Conservation (phyloP, 345 rosid species). For the Zanthoxylum bungeanum region DNA sequence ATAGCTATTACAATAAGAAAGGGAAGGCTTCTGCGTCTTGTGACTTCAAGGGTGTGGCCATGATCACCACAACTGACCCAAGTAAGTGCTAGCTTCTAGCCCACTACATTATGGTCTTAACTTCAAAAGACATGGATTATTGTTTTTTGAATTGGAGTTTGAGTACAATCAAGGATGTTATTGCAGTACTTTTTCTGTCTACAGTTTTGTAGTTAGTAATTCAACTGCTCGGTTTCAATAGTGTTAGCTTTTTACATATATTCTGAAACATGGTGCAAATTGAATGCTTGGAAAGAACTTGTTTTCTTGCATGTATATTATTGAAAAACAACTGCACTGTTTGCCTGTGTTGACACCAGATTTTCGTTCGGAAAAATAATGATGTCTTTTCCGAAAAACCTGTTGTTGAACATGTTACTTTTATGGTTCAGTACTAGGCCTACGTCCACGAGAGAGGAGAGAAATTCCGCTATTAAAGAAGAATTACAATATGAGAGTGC, state of each 20-base stretch:
- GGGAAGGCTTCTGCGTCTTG: slow-evolving; percentile 77
- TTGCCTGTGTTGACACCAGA: too few species aligned
- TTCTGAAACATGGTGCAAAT: too few species aligned
- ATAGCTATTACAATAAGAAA: slow-evolving; percentile 93
- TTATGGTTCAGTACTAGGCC: too few species aligned
- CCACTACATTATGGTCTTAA: background rate
- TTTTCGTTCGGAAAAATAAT: too few species aligned
- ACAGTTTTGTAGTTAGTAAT: slow-evolving; percentile 1
- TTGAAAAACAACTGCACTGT: slow-evolving; percentile 19
- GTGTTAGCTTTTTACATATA: too few species aligned
- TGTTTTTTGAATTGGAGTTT: slow-evolving; percentile 2
- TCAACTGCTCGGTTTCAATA: background rate
- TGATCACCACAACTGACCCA: slow-evolving; percentile 94
- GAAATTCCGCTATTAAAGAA: too few species aligned
- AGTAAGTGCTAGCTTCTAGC: slow-evolving; percentile 47
- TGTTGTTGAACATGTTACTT: too few species aligned
- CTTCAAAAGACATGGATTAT: background rate
- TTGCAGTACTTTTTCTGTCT: background rate
- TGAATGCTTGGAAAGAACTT: slow-evolving; percentile 13
- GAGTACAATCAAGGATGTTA: background rate
- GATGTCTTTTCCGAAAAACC: too few species aligned
- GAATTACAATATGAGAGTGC: too few species aligned
- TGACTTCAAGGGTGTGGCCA: slow-evolving; percentile 94
- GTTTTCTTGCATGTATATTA: slow-evolving; percentile 3
- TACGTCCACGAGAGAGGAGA: too few species aligned